These are phyloP conservation scores for Bryum argenteum DNA, from an alignment of 225 moss, liverwort and hornwort genomes.

Conservation along the genomic window DNA sequence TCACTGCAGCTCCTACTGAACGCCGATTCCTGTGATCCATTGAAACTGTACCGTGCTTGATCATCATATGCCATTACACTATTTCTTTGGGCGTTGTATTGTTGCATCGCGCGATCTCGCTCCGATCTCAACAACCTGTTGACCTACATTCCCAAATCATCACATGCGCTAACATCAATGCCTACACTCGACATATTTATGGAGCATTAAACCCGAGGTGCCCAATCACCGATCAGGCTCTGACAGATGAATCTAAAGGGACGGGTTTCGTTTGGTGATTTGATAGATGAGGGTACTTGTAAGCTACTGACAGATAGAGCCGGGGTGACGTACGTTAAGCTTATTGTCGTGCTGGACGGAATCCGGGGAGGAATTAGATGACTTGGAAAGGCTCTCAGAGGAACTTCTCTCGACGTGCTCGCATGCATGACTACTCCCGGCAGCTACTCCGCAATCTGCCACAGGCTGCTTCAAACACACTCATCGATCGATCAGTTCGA, in stretches of 20 bases:
- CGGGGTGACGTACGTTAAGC: conserved; percentile 22
- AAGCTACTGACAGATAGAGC: neutral
- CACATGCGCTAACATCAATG: neutral
- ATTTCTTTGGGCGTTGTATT: conserved; percentile 25
- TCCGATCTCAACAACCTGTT: neutral
- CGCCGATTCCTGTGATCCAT: conserved; percentile 25
- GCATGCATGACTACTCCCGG: conserved; percentile 31
- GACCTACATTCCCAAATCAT: conserved; percentile 5
- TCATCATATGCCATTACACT: conserved; percentile 36
- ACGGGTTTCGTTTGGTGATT: no score
- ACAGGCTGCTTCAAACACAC: conserved; percentile 13
- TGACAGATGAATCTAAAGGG: no score
- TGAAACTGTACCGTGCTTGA: conserved; percentile 35
- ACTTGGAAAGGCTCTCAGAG: conserved; percentile 24
- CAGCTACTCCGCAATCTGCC: conserved; percentile 13
- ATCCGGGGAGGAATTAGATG: conserved; percentile 29
- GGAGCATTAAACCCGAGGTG: no score
- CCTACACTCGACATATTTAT: no score
- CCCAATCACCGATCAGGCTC: no score
- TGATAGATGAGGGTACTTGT: no score
- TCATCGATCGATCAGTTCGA: neutral
- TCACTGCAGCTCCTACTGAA: conserved; percentile 40
- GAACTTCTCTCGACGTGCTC: conserved; percentile 25
- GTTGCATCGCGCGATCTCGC: conserved; percentile 31
- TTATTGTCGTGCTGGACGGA: conserved; percentile 8